A percentile compares a stretch with the other conserved stretches of the same genome.
These are phyloP conservation scores for Neonectria faginata DNA, from an alignment of 2,329 filamentous ascomycete species.

Conservation along the genomic window DNA sequence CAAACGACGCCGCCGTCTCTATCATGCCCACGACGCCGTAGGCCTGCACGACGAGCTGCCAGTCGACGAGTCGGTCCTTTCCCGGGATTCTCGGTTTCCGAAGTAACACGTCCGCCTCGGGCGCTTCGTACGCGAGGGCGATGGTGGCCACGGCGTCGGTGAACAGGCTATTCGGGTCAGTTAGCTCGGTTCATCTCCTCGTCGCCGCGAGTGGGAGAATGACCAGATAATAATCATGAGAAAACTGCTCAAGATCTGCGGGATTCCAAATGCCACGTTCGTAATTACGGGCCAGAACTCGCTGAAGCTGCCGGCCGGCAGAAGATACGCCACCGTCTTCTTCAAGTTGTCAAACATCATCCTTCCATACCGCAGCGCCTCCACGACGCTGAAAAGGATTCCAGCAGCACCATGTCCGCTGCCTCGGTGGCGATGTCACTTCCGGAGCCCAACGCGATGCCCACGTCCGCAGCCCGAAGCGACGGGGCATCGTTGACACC, in stretches of 20 bases:
- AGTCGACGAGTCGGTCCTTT: constrained; percentile 79
- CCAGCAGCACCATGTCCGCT: constrained; percentile 84
- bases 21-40: constrained; percentile 78
- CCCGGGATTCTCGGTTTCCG: constrained; percentile 76
- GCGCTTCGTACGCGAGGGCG: constrained; percentile 79
- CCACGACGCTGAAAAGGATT: constrained; percentile 79
- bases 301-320: constrained; percentile 79
- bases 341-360: constrained; percentile 85
- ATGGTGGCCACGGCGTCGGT: constrained; percentile 82
- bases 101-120: constrained; percentile 79
- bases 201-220: constrained; percentile 12
- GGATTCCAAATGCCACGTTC: constrained; percentile 77
- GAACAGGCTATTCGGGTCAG: constrained; percentile 66
- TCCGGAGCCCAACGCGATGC: constrained; percentile 83
- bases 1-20: constrained; percentile 69
- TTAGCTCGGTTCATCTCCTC: background rate
- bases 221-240: constrained; percentile 77
- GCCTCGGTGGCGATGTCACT: constrained; percentile 87
- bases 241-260: constrained; percentile 79
- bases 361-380: constrained; percentile 78
- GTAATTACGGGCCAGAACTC: constrained; percentile 83
- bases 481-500: constrained; percentile 90
- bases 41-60: constrained; percentile 77
- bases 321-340: constrained; percentile 76
- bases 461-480: constrained; percentile 82